These are phyloP conservation scores for Pseudofabraea citricarpa DNA, from an alignment of 2,329 filamentous ascomycete species.

Conservation along the genomic window DNA sequence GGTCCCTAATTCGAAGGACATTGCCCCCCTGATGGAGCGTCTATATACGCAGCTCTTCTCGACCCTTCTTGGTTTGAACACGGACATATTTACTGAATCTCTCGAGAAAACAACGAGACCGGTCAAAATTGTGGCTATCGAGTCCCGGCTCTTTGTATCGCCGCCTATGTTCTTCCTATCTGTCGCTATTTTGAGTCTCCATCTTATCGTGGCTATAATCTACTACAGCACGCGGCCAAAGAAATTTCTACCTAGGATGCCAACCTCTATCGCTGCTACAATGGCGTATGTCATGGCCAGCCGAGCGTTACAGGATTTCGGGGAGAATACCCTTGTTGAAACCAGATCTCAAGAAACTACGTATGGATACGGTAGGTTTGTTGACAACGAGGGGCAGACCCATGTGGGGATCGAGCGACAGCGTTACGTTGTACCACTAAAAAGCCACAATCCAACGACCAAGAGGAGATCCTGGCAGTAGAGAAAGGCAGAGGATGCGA, in stretches of 20 bases:
- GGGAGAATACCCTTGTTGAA: not conserved
- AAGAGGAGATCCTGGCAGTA: slow-evolving; percentile 6
- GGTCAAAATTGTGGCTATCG: slow-evolving; percentile 7
- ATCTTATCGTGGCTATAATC: slow-evolving; percentile 35
- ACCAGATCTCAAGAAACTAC: slow-evolving; percentile 11
- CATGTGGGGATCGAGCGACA: slow-evolving; percentile 49
- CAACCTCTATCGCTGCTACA: slow-evolving; percentile 42
- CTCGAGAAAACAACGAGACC: not conserved
- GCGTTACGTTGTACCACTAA: slow-evolving; percentile 34
- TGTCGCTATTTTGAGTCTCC: slow-evolving; percentile 36
- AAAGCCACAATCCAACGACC: slow-evolving; percentile 15
- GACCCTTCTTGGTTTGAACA: slow-evolving; percentile 37
- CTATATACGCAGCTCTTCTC: slow-evolving; percentile 37
- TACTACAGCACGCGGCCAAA: slow-evolving; percentile 39
- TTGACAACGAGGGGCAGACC: slow-evolving; percentile 39
- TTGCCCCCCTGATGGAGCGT: slow-evolving; percentile 18
- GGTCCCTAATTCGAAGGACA: slow-evolving; percentile 27
- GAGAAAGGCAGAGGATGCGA: slow-evolving; percentile 2
- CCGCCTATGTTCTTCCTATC: slow-evolving; percentile 39
- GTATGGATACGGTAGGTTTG: slow-evolving; percentile 45
- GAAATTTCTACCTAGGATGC: slow-evolving; percentile 44
- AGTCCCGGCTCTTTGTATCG: slow-evolving; percentile 45
- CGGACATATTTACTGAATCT: slow-evolving; percentile 30
- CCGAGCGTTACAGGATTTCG: slow-evolving; percentile 33
- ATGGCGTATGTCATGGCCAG: slow-evolving; percentile 45